phyloP scores from a whole-genome alignment of 805 yeast species.

The Kuraishia floccosa region DNA sequence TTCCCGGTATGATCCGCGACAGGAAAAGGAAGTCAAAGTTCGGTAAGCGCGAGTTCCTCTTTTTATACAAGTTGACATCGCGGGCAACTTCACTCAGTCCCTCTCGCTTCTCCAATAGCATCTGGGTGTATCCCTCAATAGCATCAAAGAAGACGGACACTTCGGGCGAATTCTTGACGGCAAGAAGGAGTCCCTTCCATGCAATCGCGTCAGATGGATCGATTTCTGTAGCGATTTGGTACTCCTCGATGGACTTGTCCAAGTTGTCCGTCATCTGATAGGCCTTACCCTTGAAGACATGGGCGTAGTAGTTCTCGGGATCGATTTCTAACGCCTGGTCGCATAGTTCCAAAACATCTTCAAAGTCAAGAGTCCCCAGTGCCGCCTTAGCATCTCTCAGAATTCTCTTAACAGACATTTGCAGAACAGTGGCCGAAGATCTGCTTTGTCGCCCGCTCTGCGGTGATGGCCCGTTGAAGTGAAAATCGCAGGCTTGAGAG shows the following conservation, averaged over 20 bases:
- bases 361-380: slow-evolving; percentile 45
- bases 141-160: slow-evolving; percentile 33
- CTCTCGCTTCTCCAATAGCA: slow-evolving; percentile 28
- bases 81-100: slow-evolving; percentile 36
- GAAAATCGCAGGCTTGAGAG: too few relatives aligned
- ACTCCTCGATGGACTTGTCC: slow-evolving; percentile 28
- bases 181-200: slow-evolving; percentile 70
- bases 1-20: slow-evolving; percentile 42
- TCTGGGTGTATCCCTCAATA: slow-evolving; percentile 29
- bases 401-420: slow-evolving; percentile 8
- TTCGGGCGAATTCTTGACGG: slow-evolving; percentile 25
- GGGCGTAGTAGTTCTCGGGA: slow-evolving; percentile 49
- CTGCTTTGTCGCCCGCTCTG: too few relatives aligned
- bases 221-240: slow-evolving; percentile 35
- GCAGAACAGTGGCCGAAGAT: too few relatives aligned
- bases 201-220: slow-evolving; percentile 46
- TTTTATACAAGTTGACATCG: slow-evolving; percentile 34
- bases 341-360: slow-evolving; percentile 45
- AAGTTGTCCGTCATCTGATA: slow-evolving; percentile 30
- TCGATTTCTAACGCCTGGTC: slow-evolving; percentile 47
- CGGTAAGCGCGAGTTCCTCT: slow-evolving; percentile 14
- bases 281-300: slow-evolving; percentile 64
- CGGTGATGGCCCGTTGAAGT: too few relatives aligned
- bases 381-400: slow-evolving; percentile 41
- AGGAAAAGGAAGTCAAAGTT: slow-evolving; percentile 32